Percentiles rank a stretch among this genome's conserved stretches.
These are phyloP conservation scores for Chalciporus pseudorubinellus DNA, from an alignment of 768 basidiomycete species.

Conservation along the genomic window DNA sequence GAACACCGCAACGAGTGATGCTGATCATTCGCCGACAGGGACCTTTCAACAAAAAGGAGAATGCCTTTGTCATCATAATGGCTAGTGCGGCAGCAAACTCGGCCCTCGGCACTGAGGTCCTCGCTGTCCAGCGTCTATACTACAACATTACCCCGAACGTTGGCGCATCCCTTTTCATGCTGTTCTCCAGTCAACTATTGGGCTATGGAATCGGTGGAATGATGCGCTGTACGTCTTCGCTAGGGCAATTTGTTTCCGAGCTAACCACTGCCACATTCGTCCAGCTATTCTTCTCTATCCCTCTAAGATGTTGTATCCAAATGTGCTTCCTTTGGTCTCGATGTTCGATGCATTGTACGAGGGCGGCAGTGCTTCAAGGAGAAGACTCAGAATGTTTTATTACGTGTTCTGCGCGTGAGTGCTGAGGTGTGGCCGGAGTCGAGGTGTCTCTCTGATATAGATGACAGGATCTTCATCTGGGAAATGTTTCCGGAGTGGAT, in stretches of 20 bases:
- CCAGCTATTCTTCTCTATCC: constrained; percentile 38
- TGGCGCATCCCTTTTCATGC: constrained; percentile 44
- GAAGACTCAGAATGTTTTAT: constrained; percentile 38
- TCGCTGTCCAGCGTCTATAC: constrained; percentile 53
- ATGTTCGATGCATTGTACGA: constrained; percentile 40
- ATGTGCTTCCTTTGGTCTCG: constrained; percentile 22
- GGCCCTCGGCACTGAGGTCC: constrained; percentile 53
- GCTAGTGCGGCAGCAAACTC: constrained; percentile 53
- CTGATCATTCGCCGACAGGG: constrained; percentile 31
- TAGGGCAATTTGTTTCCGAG: background rate
- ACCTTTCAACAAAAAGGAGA: constrained; percentile 61
- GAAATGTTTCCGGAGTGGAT: constrained; percentile 29
- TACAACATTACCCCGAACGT: constrained; percentile 52
- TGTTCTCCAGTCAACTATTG: constrained; percentile 35
- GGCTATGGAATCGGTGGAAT: constrained; percentile 58
- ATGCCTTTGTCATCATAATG: constrained; percentile 58
- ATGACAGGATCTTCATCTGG: constrained; percentile 34
- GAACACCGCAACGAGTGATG: background rate
- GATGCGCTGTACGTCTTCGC: constrained; percentile 40
- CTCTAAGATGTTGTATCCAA: constrained; percentile 43
- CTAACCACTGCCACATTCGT: background rate
- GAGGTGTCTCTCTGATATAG: constrained; percentile 9
- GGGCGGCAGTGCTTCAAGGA: constrained; percentile 36
- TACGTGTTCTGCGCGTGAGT: constrained; percentile 29
- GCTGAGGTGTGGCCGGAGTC: constrained; percentile 22